phyloP scores from a whole-genome alignment of 2,329 filamentous ascomycete species.

The Claviceps cyperi region DNA sequence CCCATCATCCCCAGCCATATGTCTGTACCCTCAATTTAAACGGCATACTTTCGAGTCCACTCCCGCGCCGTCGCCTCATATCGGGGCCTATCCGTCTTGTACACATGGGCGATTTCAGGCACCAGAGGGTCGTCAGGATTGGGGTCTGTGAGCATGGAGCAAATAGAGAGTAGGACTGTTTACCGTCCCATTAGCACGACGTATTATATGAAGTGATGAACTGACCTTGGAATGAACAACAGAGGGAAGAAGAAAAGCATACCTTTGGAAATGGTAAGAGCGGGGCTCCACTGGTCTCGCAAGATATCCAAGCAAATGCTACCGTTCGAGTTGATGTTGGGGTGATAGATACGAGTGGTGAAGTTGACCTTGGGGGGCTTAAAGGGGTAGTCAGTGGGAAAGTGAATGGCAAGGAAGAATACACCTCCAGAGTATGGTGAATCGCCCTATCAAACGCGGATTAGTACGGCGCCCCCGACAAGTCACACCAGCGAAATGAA shows the following conservation, averaged over 20 bases:
- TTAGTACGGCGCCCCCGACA: conserved; percentile 13
- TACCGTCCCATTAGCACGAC: conserved; percentile 3
- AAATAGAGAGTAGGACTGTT: conserved; percentile 89
- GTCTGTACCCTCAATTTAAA: conserved; percentile 36
- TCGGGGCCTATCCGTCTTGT: conserved; percentile 93
- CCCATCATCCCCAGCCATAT: not conserved
- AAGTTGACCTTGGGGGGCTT: conserved; percentile 99
- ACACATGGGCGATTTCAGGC: conserved; percentile 96
- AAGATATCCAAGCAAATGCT: conserved; percentile 98
- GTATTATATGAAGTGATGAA: not conserved
- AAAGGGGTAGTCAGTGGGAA: conserved; percentile 99
- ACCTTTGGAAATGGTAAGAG: conserved; percentile 98
- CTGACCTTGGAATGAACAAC: not conserved
- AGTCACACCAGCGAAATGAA: not conserved
- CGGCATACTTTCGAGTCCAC: conserved; percentile 98
- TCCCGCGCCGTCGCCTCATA: conserved; percentile 95
- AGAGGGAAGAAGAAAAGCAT: conserved; percentile 12
- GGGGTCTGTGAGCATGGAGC: conserved; percentile 98
- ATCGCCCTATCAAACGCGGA: conserved; percentile 50
- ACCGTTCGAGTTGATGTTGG: conserved; percentile 99
- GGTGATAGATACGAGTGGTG: conserved; percentile 98
- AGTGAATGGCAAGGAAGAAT: conserved; percentile 98
- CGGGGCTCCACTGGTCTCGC: conserved; percentile 97
- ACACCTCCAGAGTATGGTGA: conserved; percentile 96
- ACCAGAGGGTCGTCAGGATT: conserved; percentile 98